Evolutionary conservation across 2,329 filamentous ascomycete genomes (phyloP).

Genomic region (Colletotrichum chrysophilum): DNA sequence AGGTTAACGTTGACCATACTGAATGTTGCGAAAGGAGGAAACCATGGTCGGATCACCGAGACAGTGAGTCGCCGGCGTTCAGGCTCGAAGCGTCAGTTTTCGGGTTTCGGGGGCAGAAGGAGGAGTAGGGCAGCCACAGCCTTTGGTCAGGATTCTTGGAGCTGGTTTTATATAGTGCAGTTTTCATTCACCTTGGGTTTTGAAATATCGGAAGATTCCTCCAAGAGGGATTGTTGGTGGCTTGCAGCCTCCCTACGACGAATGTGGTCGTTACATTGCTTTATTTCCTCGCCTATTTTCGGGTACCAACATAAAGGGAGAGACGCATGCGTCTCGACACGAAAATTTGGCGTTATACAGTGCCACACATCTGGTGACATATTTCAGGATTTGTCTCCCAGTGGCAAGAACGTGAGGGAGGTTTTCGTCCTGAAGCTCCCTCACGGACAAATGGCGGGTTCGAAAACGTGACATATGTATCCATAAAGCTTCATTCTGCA

Average conservation of each 20-base stretch:
- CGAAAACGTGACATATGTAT: not conserved
- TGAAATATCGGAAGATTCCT: not conserved
- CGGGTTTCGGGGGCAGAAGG: not conserved
- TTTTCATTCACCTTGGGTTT: not conserved
- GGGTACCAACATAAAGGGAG: not conserved
- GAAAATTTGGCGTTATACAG: not conserved
- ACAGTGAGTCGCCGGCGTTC: accelerated
- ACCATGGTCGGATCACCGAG: not conserved
- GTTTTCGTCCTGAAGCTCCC: not conserved
- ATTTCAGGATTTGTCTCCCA: not conserved
- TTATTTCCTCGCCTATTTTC: not conserved
- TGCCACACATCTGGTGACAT: not conserved
- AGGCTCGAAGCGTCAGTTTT: not conserved
- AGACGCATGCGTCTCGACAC: not conserved
- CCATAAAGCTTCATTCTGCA: not conserved
- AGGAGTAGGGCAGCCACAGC: not conserved
- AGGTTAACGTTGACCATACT: not conserved
- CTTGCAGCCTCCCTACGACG: not conserved
- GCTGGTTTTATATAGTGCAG: not conserved
- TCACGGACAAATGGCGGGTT: not conserved
- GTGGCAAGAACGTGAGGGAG: not conserved
- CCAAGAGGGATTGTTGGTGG: not conserved
- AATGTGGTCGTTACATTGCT: not conserved
- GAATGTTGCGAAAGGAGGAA: not conserved
- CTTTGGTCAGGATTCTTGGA: not conserved